Evolutionary conservation across 2,329 filamentous ascomycete genomes (phyloP), one percentile per base, ranked within the genome.

Genomic region (Xylariaceae sp.): DNA sequence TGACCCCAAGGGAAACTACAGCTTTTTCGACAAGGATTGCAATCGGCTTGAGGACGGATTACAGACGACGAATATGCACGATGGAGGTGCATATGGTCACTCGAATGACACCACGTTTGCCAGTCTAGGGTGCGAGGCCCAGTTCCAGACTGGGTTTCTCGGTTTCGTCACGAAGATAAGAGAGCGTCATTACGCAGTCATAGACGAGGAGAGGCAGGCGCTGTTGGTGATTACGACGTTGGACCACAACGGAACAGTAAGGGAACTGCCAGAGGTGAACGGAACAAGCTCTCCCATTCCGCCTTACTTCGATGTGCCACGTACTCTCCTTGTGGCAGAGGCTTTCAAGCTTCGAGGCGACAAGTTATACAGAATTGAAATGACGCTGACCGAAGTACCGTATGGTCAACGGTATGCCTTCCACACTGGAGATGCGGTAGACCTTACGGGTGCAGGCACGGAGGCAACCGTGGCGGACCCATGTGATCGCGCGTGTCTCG

Each of bases 61-160:
- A 32, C 46, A 51, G 34, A 54, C 50, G 15, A 51, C 50, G n/a
- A 53, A 50, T 29, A 38, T 49, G 16, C 38, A 50, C 30, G 42
- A 40, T 4, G 49, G 48, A 2, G 47, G 48, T 18, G 43, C 52
- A 8, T 53, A 54, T 17, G 52, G 52, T 7, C 52, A 53, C 38
- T 53, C 47, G n/a, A 54, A 54, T 31, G 50, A 54, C 39, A 54
- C 52, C 3, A 41, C 39, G 8, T 54, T 54, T 31, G 48, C 48
- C 7, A 48, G 50, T 3, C 47, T 54, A 12, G 49, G 37, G 13
- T 55, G 47, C 37, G 47, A 48, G 36, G 50, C 49, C 19, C 51
- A 55, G 18, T 53, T 55, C 39, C 52, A 53, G 39, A 55, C 51
- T 3, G 52, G 52, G 4, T 55, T 55, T 38, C 47, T 55, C 12